Percentiles rank a stretch among this genome's conserved stretches.
Evolutionary conservation across 768 basidiomycete species (phyloP).

Genomic region (Leccinum arenicola): DNA sequence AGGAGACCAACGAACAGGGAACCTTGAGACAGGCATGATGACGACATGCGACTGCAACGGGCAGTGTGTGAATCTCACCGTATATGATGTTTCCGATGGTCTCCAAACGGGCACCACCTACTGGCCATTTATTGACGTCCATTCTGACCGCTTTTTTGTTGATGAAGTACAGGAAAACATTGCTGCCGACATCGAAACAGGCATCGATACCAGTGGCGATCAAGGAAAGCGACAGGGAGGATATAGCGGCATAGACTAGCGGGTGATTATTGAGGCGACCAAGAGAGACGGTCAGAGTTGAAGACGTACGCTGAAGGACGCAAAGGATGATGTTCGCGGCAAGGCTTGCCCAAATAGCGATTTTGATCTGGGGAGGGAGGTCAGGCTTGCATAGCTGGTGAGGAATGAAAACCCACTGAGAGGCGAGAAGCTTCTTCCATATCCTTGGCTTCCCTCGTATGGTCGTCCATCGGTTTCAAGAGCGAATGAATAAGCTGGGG

Average conservation of each 20-base stretch:
- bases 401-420: constrained; percentile 44
- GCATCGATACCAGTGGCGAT: constrained; percentile 91
- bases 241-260: constrained; percentile 88
- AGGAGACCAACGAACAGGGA: constrained; percentile 36
- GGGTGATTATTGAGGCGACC: not conserved
- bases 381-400: not conserved
- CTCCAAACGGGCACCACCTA: constrained; percentile 85
- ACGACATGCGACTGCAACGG: not conserved
- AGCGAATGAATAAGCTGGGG: constrained; percentile 78
- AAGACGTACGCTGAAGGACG: constrained; percentile 57
- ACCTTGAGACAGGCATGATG: constrained; percentile 34
- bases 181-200: constrained; percentile 80
- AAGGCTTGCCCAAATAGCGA: constrained; percentile 86
- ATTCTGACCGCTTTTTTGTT: constrained; percentile 69
- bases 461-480: constrained; percentile 87
- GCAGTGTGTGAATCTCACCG: constrained; percentile 40
- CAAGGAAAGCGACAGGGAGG: constrained; percentile 78
- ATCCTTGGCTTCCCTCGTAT: constrained; percentile 76
- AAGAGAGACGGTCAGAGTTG: not conserved
- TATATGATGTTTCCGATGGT: constrained; percentile 89
- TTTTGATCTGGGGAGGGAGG: constrained; percentile 59
- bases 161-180: constrained; percentile 75
- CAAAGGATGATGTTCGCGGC: constrained; percentile 71
- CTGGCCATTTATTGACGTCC: constrained; percentile 87
- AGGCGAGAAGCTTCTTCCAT: constrained; percentile 66